Evolutionary conservation across 176 grass and related monocot genomes (phyloP).

Genomic region (Microstegium vimineum): DNA sequence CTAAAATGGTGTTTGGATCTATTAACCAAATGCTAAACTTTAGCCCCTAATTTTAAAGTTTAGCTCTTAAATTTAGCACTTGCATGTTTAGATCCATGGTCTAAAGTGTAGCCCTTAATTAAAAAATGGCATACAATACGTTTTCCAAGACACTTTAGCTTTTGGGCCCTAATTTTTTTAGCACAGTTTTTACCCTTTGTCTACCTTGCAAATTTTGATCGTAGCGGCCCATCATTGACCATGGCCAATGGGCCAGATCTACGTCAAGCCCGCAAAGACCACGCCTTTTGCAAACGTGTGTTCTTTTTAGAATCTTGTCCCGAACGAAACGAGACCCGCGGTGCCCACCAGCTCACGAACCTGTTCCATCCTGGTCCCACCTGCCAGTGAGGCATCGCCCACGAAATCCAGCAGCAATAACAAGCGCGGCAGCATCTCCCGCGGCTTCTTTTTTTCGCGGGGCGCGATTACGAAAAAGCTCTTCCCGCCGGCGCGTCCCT

Average conservation of each 20-base stretch:
- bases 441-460: conserved; percentile 28
- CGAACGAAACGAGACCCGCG: not conserved
- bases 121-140: too few relatives aligned
- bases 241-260: not conserved
- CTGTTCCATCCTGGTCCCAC: not conserved
- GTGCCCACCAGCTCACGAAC: not conserved
- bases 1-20: too few relatives aligned
- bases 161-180: too few relatives aligned
- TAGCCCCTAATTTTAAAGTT: too few relatives aligned
- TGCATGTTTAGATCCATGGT: too few relatives aligned
- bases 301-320: too few relatives aligned
- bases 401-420: not conserved
- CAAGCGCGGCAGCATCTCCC: not conserved
- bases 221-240: not conserved
- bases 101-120: too few relatives aligned
- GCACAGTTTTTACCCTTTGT: too few relatives aligned
- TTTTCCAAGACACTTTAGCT: too few relatives aligned
- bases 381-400: not conserved
- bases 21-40: too few relatives aligned
- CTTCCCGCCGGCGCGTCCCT: conserved; percentile 49
- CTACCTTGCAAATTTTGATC: not conserved
- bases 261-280: not conserved
- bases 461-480: conserved; percentile 35
- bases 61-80: too few relatives aligned
- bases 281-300: too few relatives aligned